Percentiles rank a stretch among this genome's conserved stretches.
Conservation (phyloP, 202 grass and related monocot genomes). For the Schoenoplectus triqueter region DNA sequence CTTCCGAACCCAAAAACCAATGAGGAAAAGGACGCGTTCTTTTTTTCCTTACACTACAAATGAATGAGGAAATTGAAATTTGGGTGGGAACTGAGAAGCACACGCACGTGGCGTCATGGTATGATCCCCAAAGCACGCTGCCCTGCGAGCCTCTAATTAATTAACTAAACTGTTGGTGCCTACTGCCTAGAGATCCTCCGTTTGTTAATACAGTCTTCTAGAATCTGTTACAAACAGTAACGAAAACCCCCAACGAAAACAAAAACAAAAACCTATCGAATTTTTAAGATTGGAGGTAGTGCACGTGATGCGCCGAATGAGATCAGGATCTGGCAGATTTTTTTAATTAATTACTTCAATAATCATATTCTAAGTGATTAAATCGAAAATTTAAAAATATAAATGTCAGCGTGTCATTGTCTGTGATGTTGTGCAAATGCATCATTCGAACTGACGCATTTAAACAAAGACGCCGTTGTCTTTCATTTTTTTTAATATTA, state of each 20-base stretch:
- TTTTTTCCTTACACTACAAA: no score
- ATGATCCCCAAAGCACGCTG: constrained; percentile 31
- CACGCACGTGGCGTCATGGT: constrained; percentile 15
- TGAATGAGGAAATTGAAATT: background rate
- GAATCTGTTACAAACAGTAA: constrained; percentile 7
- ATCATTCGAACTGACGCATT: no score
- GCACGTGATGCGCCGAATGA: background rate
- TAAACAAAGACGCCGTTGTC: no score
- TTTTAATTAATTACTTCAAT: no score
- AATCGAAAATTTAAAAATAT: no score
- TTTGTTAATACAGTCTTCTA: constrained; percentile 25
- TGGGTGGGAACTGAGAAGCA: background rate
- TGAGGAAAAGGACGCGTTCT: background rate
- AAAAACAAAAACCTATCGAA: background rate
- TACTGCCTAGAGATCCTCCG: constrained; percentile 12
- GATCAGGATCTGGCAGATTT: background rate
- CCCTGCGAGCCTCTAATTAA: constrained; percentile 1
- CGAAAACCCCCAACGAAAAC: background rate
- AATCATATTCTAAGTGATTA: no score
- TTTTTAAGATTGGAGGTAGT: background rate
- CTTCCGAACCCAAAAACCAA: no score
- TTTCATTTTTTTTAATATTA: no score
- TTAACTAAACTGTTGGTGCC: background rate
- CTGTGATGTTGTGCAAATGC: no score
- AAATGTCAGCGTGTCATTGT: no score